Conservation (phyloP, 805 yeast species). For the Saccharomycopsis selenospora region DNA sequence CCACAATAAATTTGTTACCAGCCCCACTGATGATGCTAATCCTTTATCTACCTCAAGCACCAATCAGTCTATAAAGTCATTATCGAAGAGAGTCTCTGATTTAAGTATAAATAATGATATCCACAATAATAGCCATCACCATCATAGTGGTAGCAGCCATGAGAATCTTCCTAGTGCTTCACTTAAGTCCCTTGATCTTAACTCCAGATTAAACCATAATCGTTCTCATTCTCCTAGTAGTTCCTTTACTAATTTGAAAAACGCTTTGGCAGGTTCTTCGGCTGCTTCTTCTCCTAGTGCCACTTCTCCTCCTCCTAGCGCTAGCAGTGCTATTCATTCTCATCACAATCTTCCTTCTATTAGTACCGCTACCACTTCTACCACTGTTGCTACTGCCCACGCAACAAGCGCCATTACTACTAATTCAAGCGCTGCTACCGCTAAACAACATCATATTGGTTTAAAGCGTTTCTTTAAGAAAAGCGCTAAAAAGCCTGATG, state of each 20-base stretch:
- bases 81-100: constrained; percentile 6
- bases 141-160: constrained; percentile 1
- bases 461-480: constrained; percentile 49
- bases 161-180: constrained; percentile 25
- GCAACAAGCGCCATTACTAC: no score
- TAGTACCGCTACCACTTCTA: constrained; percentile 3
- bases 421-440: no score
- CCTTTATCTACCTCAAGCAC: not conserved
- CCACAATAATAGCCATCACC: not conserved
- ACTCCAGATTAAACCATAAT: not conserved
- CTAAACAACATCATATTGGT: constrained; percentile 16
- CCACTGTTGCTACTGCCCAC: constrained; percentile 25
- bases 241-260: not conserved
- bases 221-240: constrained; percentile 2
- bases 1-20: not conserved
- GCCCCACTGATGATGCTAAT: not conserved
- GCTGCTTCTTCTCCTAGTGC: constrained; percentile 1
- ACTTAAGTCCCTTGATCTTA: constrained; percentile 24
- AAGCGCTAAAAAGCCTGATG: constrained; percentile 24
- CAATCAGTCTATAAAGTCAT: constrained; percentile 6
- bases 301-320: constrained; percentile 7
- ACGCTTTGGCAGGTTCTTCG: no score
- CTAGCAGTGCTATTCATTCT: not conserved
- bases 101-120: constrained; percentile 6
- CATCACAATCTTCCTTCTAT: not conserved